Evolutionary conservation across 371 early-diverging fungal species (phyloP), one percentile per base, ranked within the genome.

Genomic region (Choanephora cucurbitarum): DNA sequence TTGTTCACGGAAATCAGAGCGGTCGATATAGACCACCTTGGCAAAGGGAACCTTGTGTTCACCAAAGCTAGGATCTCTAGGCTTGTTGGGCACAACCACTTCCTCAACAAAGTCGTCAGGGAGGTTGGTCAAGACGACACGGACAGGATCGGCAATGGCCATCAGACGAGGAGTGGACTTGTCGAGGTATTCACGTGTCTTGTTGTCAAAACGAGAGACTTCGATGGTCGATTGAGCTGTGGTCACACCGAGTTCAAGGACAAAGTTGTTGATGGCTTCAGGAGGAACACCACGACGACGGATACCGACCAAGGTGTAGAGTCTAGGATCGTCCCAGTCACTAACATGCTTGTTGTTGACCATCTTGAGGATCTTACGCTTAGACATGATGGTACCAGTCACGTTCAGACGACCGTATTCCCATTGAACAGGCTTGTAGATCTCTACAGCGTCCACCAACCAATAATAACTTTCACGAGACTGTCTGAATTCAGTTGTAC

Each of bases 371-470:
- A 99, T 84, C 84, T 99, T 99, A 61, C 99, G 91, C 87, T 99
- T 99, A 59, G 97, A 96, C 71, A 98, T 83, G 62, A 99, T 84
- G 14, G 99, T 97, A 74, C 96, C 92, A 49, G 96, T 91, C 52
- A 99, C 87, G 67, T 93, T 97, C 52, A 99, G 79, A 58, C 99
- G 88, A 40, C 97, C 96, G 67, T 94, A 99, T 76, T 99, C 99
- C 99, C 99, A 99, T 83, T 99, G 99, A 24, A 99, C 98, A 21
- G 99, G 99, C 80, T 98, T 98, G 83, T 99, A 99, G 0, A 99
- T 83, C 63, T 97, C 97, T 39, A 99, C 84, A 23, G 97, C 96
- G 69, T 99, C 98, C 44, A 96, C 91, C 31, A 99, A 88, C 99
- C 99, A 99, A 78, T 99, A 97, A 79, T 99, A 99, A 42, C 96